phyloP scores from a whole-genome alignment of 495 filamentous ascomycete species.

The Penicillium goetzii region DNA sequence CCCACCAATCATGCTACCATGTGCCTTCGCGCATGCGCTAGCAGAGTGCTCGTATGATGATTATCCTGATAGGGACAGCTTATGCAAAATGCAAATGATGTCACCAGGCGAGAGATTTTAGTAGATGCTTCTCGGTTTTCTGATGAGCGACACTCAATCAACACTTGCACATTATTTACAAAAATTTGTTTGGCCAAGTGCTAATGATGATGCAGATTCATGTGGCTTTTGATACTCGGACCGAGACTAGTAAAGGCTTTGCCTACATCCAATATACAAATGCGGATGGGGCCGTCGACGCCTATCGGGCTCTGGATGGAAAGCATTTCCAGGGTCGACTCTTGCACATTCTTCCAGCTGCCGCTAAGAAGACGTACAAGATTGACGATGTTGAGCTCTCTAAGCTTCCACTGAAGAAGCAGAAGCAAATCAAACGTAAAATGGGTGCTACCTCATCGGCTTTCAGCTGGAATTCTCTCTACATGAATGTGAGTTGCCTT shows the following conservation, averaged over 20 bases:
- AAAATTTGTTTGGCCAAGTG: slow-evolving; percentile 30
- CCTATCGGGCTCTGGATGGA: slow-evolving; percentile 74
- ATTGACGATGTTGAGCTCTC: slow-evolving; percentile 87
- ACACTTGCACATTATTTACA: slow-evolving; percentile 42
- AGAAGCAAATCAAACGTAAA: slow-evolving; percentile 84
- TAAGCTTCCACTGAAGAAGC: slow-evolving; percentile 90
- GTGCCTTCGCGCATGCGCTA: slow-evolving; percentile 10
- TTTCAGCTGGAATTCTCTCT: slow-evolving; percentile 97
- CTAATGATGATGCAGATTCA: slow-evolving; percentile 70
- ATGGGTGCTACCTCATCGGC: slow-evolving; percentile 71
- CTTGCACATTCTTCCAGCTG: slow-evolving; percentile 82
- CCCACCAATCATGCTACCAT: slow-evolving; percentile 14
- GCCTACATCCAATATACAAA: slow-evolving; percentile 79
- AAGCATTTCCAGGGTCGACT: slow-evolving; percentile 89
- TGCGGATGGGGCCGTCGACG: slow-evolving; percentile 70
- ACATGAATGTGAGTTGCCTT: slow-evolving; percentile 77
- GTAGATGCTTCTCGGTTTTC: slow-evolving; percentile 73
- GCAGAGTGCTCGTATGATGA: slow-evolving; percentile 74
- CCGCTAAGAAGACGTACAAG: slow-evolving; percentile 75
- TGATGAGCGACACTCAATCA: slow-evolving; percentile 47
- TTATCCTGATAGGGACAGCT: slow-evolving; percentile 99
- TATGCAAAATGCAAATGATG: slow-evolving; percentile 76
- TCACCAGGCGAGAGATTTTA: slow-evolving; percentile 70
- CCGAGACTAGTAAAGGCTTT: slow-evolving; percentile 78
- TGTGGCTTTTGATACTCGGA: slow-evolving; percentile 68